A percentile compares a stretch with the other conserved stretches of the same genome.
These are phyloP conservation scores for Vitis cinerea DNA, from an alignment of 164 flowering plant genomes.

Conservation along the genomic window DNA sequence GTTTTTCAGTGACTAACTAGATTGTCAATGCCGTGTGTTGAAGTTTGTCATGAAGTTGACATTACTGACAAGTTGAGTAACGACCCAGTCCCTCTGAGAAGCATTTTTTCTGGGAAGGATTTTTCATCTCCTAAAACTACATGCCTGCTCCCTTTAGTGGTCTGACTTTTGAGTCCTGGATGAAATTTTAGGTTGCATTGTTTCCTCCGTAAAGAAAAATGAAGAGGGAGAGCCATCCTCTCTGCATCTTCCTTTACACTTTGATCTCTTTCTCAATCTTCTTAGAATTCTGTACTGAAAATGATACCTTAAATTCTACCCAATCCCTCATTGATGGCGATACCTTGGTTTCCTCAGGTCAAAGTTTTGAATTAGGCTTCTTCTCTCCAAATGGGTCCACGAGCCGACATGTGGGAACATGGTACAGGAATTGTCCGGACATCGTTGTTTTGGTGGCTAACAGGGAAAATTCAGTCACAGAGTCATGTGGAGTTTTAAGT, in stretches of 20 bases:
- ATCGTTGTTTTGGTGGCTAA: slow-evolving; percentile 18
- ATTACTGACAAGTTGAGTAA: no score
- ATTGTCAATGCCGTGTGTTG: no score
- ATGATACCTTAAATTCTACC: not conserved
- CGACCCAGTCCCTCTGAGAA: no score
- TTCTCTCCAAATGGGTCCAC: slow-evolving; percentile 4
- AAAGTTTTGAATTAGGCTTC: slow-evolving; percentile 12
- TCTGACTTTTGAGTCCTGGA: no score
- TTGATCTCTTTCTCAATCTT: not conserved
- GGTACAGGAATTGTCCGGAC: slow-evolving; percentile 11
- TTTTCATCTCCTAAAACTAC: no score
- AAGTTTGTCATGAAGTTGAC: no score
- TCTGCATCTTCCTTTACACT: not conserved
- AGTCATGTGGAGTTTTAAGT: not conserved
- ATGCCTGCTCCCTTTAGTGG: no score
- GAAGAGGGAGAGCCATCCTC: not conserved
- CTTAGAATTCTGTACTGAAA: not conserved
- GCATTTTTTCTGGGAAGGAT: no score
- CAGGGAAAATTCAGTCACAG: slow-evolving; percentile 7
- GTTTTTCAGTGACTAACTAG: no score
- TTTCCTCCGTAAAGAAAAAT: not conserved
- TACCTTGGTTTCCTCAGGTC: not conserved
- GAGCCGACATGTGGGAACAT: slow-evolving; percentile 6
- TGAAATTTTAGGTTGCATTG: no score
- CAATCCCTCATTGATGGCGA: not conserved